Percentiles rank a stretch among this genome's conserved stretches.
Evolutionary conservation across 768 basidiomycete species (phyloP).

Genomic region (Boletales sp.): DNA sequence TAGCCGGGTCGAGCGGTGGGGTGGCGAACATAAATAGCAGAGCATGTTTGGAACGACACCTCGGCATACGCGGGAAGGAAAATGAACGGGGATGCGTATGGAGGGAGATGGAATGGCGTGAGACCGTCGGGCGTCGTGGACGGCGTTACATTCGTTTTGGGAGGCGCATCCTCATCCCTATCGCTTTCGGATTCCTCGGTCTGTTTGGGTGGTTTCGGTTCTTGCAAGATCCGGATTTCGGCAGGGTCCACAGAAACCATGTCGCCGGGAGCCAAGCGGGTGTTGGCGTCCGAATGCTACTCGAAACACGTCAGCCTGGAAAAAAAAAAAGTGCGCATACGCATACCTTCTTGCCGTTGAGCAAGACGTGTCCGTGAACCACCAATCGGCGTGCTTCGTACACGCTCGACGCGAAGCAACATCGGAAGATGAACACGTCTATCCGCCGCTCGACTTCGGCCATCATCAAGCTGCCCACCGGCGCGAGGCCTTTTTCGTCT

Average conservation of each 20-base stretch:
- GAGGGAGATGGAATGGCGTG: constrained; percentile 82
- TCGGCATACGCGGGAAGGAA: constrained; percentile 94
- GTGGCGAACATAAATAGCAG: constrained; percentile 89
- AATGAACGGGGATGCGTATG: constrained; percentile 84
- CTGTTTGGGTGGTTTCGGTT: constrained; percentile 17
- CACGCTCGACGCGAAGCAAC: constrained; percentile 83
- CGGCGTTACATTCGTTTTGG: background rate
- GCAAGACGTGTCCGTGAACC: constrained; percentile 77
- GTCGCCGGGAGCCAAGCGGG: constrained; percentile 88
- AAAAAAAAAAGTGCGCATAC: background rate
- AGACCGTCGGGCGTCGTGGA: constrained; percentile 24
- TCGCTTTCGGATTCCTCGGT: constrained; percentile 7
- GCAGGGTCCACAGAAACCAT: constrained; percentile 86
- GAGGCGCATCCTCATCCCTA: background rate
- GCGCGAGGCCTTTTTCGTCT: constrained; percentile 65
- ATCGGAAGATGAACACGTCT: constrained; percentile 88
- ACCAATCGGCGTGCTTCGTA: constrained; percentile 88
- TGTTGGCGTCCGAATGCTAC: constrained; percentile 82
- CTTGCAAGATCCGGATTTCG: constrained; percentile 70
- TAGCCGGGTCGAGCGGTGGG: constrained; percentile 96
- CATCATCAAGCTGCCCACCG: constrained; percentile 95
- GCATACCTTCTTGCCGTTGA: constrained; percentile 88
- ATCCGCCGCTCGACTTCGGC: constrained; percentile 90
- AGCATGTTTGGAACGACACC: constrained; percentile 83
- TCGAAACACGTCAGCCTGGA: constrained; percentile 1